phyloP scores from a whole-genome alignment of 164 flowering plant species.

The Saururus chinensis region DNA sequence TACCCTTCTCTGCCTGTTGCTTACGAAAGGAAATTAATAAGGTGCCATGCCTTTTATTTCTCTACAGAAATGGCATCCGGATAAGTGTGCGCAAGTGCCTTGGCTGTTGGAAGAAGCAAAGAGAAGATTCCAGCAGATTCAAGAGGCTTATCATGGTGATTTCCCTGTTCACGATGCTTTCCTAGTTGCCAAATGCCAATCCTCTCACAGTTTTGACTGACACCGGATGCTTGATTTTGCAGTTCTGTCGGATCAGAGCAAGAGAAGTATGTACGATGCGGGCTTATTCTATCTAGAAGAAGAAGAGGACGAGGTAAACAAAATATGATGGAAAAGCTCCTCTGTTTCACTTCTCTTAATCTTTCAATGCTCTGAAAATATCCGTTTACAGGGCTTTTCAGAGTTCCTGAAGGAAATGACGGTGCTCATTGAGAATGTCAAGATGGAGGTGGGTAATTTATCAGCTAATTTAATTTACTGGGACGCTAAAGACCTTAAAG shows the following conservation, averaged over 20 bases:
- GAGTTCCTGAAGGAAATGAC: constrained; percentile 49
- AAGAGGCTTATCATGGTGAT: constrained; percentile 87
- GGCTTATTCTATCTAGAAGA: constrained; percentile 52
- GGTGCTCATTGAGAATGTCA: constrained; percentile 30
- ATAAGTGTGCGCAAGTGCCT: constrained; percentile 51
- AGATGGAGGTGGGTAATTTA: constrained; percentile 14
- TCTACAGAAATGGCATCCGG: constrained; percentile 90
- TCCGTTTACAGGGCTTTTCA: constrained; percentile 27
- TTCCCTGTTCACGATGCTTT: constrained; percentile 11
- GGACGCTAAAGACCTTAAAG: too few species aligned
- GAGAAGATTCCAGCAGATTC: constrained; percentile 70
- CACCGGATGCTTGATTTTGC: neutral
- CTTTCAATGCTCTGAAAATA: too few species aligned
- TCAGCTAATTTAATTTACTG: neutral
- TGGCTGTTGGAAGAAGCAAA: constrained; percentile 52
- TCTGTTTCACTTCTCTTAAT: neutral
- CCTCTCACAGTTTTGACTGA: neutral
- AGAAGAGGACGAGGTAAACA: constrained; percentile 38
- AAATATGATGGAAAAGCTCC: neutral
- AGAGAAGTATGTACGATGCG: constrained; percentile 61
- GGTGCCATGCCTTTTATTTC: neutral
- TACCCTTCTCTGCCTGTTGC: neutral
- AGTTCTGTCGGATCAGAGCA: constrained; percentile 63
- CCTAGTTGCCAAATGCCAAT: neutral
- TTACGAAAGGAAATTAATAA: neutral